These are phyloP conservation scores for Fusarium oligoseptatum DNA, from an alignment of 2,329 filamentous ascomycete species.

Conservation along the genomic window DNA sequence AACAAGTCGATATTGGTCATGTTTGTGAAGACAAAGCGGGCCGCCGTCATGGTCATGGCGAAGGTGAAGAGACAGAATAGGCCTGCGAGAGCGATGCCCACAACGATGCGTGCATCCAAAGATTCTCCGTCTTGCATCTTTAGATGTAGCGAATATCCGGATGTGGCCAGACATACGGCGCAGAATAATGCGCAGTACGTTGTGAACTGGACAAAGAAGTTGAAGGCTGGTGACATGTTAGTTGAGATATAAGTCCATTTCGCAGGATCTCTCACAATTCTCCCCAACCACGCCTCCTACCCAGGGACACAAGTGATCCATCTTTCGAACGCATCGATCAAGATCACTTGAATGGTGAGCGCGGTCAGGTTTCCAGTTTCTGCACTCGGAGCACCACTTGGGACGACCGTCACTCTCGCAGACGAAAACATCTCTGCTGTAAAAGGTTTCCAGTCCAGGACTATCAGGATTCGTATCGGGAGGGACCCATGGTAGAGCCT, in stretches of 20 bases:
- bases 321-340: conserved; percentile 84
- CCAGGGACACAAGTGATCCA: conserved; percentile 98
- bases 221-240: conserved; percentile 71
- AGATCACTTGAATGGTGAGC: conserved; percentile 89
- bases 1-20: conserved; percentile 88
- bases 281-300: conserved; percentile 94
- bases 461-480: conserved; percentile 69
- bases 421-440: conserved; percentile 84
- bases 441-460: conserved; percentile 80
- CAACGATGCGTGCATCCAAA: conserved; percentile 73
- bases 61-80: conserved; percentile 86
- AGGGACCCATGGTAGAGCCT: conserved; percentile 49
- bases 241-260: background rate
- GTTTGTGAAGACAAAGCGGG: conserved; percentile 79
- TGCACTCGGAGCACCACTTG: conserved; percentile 86
- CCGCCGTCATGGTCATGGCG: conserved; percentile 81
- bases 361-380: conserved; percentile 89
- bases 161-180: conserved; percentile 71
- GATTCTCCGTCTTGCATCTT: conserved; percentile 57
- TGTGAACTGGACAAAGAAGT: conserved; percentile 92
- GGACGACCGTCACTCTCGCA: conserved; percentile 89
- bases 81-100: conserved; percentile 73
- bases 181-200: conserved; percentile 80
- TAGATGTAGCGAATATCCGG: conserved; percentile 73
- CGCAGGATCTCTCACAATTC: conserved; percentile 65